Evolutionary conservation across 2,329 filamentous ascomycete species (phyloP).

Genomic region (Ophiostoma perfectum): DNA sequence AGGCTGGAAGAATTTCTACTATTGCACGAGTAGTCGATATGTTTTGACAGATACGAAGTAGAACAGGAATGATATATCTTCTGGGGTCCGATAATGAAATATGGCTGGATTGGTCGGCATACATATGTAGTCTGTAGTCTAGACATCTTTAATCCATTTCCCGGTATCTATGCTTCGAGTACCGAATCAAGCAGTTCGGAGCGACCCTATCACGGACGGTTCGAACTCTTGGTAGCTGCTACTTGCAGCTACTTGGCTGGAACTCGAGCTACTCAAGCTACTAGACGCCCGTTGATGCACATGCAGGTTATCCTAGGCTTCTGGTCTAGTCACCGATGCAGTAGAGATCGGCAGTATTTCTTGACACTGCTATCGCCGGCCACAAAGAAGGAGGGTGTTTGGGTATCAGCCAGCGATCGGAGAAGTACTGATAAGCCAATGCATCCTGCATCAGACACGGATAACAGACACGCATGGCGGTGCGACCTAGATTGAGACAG

Average conservation of each 20-base stretch:
- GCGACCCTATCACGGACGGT: slow-evolving; percentile 9
- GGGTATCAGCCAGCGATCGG: neutral
- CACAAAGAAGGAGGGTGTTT: neutral
- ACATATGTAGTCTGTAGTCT: neutral
- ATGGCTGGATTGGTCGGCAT: neutral
- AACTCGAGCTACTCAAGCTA: neutral
- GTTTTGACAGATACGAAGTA: no score
- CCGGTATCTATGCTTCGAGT: slow-evolving; percentile 1
- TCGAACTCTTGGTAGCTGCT: neutral
- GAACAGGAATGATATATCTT: neutral
- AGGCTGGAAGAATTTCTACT: no score
- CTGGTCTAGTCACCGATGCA: neutral
- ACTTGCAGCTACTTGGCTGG: neutral
- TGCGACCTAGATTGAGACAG: neutral
- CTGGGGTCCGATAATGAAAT: neutral
- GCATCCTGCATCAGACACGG: neutral
- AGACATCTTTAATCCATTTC: neutral
- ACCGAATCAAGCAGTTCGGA: slow-evolving; percentile 13
- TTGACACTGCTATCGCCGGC: neutral
- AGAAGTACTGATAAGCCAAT: neutral
- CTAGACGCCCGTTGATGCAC: neutral
- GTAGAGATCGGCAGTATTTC: slow-evolving; percentile 6
- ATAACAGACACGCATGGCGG: neutral
- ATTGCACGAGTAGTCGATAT: no score
- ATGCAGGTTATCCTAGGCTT: neutral